Evolutionary conservation across 2,329 filamentous ascomycete species (phyloP), one percentile per base, ranked within the genome.

Genomic region (Alternaria sp.): DNA sequence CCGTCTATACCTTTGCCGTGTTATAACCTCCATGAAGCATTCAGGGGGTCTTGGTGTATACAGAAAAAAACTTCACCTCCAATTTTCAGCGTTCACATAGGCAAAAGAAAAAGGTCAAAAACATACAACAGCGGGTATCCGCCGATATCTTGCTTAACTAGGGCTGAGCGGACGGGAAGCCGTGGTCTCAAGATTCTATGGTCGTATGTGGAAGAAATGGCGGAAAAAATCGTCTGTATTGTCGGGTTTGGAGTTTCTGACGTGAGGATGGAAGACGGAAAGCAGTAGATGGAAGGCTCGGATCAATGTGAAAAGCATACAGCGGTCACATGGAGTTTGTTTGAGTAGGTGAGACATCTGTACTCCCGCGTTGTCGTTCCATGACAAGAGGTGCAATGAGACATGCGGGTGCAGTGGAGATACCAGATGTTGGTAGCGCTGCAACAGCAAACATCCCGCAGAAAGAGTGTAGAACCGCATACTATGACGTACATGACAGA

Each of bases 131-230:
- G 49, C 49, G 49, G 14, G 8, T 12, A 37, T 51, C 14, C 14
- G 55, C 55, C 55, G 58, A 30, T 28, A 26, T 26, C 25, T 60
- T 61, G 18, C 23, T 25, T 25, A 25, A 25, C 25, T 25, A 25
- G 25, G 25, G 25, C 25, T 25, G 25, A 25, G 25, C 25, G 25
- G 25, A 25, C 25, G 25, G 25, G 25, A 25, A 25, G 25, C 25
- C 25, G 25, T 25, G 25, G 25, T 25, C 25, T 25, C 25, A 25
- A 25, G 25, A 25, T 25, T 25, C 25, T 25, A 25, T 61, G 58
- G 58, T 61, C 53, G 58, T 61, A 61, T 61, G 58, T 57, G 56
- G 14, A 53, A 21, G 49, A 37, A 30, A 30, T 30, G 28, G 12
- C 28, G 25, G 8, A 25, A 25, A 9, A 25, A 25, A 9, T 25